Conservation (phyloP, 2,329 filamentous ascomycete species). For the Venturia pyrina region DNA sequence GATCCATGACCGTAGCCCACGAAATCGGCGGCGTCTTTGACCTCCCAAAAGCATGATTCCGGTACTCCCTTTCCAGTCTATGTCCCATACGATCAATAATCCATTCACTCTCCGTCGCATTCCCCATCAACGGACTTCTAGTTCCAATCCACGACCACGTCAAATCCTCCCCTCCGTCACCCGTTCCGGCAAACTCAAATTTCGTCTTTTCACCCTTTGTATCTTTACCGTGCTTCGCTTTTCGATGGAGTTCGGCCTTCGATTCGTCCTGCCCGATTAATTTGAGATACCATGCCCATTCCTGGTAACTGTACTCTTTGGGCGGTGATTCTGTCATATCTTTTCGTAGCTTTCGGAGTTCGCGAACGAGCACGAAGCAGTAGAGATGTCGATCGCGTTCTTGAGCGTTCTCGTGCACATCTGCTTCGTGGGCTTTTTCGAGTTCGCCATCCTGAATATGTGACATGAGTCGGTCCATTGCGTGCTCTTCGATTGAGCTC, state of each 20-base stretch:
- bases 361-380: slow-evolving; percentile 36
- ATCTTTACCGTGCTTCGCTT: slow-evolving; percentile 9
- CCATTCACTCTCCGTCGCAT: slow-evolving; percentile 62
- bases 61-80: slow-evolving; percentile 44
- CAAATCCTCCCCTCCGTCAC: slow-evolving; percentile 22
- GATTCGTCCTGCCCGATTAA: slow-evolving; percentile 31
- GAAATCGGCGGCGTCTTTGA: slow-evolving; percentile 5
- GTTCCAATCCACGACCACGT: slow-evolving; percentile 69
- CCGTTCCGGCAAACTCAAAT: slow-evolving; percentile 8
- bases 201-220: not conserved
- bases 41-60: slow-evolving; percentile 14
- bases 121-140: slow-evolving; percentile 59
- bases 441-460: slow-evolving; percentile 35
- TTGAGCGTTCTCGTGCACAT: slow-evolving; percentile 30
- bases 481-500: slow-evolving; percentile 13
- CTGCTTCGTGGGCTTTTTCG: slow-evolving; percentile 30
- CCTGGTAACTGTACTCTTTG: slow-evolving; percentile 28
- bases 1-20: not conserved
- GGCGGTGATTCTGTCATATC: slow-evolving; percentile 31
- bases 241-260: slow-evolving; percentile 26
- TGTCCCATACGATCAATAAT: slow-evolving; percentile 55
- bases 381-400: slow-evolving; percentile 43
- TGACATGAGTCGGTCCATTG: slow-evolving; percentile 24
- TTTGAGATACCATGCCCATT: slow-evolving; percentile 30
- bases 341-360: slow-evolving; percentile 33